phyloP scores from a whole-genome alignment of 2,329 filamentous ascomycete genomes.

The Pseudonectria foliicola region DNA sequence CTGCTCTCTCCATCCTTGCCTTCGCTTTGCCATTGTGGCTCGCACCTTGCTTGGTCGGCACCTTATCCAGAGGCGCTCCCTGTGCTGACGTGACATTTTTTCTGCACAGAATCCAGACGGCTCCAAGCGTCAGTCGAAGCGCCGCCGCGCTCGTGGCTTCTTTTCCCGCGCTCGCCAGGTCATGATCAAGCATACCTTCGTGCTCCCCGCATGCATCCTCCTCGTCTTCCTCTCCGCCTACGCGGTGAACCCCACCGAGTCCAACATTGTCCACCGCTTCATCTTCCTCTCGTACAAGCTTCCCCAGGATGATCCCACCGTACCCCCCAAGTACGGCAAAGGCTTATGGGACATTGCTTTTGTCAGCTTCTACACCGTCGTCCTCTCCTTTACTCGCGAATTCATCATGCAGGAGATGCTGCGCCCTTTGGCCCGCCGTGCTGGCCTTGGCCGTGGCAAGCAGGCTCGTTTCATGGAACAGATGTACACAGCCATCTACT shows the following conservation, averaged over 20 bases:
- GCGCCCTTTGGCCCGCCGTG: conserved; percentile 63
- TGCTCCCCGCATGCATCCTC: conserved; percentile 62
- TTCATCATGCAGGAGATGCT: conserved; percentile 92
- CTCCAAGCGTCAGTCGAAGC: conserved; percentile 43
- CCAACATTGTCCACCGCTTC: conserved; percentile 73
- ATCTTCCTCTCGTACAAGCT: conserved; percentile 87
- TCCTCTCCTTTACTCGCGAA: conserved; percentile 88
- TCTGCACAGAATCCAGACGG: conserved; percentile 11
- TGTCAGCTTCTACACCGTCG: conserved; percentile 80
- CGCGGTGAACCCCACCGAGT: conserved; percentile 64
- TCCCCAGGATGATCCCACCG: conserved; percentile 36
- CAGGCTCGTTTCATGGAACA: conserved; percentile 94
- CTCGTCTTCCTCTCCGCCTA: conserved; percentile 59
- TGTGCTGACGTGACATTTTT: not conserved
- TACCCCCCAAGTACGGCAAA: conserved; percentile 72
- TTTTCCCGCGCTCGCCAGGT: conserved; percentile 42
- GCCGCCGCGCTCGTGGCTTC: conserved; percentile 47
- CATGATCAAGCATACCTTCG: conserved; percentile 55
- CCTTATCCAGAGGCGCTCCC: not conserved
- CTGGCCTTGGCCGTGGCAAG: conserved; percentile 69
- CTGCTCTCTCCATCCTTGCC: conserved; percentile 7
- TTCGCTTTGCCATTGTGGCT: conserved; percentile 2
- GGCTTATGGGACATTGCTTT: conserved; percentile 82
- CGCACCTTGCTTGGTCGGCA: not conserved
- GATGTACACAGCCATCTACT: conserved; percentile 89